These are phyloP conservation scores for Hyphopichia khmerensis DNA, from an alignment of 1,139 yeast species.

Conservation along the genomic window DNA sequence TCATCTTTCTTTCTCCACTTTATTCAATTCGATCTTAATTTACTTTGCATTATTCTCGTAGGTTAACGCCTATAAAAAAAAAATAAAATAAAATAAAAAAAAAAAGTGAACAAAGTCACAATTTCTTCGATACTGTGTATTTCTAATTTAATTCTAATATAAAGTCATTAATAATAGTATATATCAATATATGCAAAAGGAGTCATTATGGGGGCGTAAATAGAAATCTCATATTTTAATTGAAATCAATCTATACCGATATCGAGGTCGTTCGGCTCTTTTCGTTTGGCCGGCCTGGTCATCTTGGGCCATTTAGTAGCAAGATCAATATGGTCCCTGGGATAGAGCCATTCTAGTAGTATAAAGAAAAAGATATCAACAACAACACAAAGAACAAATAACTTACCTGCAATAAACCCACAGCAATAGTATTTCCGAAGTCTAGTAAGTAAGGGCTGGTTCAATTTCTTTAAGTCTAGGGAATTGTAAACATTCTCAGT, in stretches of 20 bases:
- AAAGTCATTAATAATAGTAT: too few species aligned
- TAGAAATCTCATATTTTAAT: too few species aligned
- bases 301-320: slow-evolving; percentile 77
- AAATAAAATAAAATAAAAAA: too few species aligned
- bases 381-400: slow-evolving; percentile 74
- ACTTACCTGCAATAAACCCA: slow-evolving; percentile 82
- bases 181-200: not conserved
- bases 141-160: too few species aligned
- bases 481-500: slow-evolving; percentile 80
- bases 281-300: slow-evolving; percentile 2
- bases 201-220: too few species aligned
- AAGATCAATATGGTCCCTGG: slow-evolving; percentile 63
- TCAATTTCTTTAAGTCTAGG: slow-evolving; percentile 41
- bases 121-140: too few species aligned
- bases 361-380: slow-evolving; percentile 70
- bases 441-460: slow-evolving; percentile 48
- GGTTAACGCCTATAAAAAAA: too few species aligned
- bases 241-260: not conserved
- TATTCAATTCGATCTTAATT: too few species aligned
- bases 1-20: too few species aligned
- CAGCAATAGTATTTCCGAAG: slow-evolving; percentile 66
- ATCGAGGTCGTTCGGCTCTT: not conserved
- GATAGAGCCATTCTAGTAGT: slow-evolving; percentile 69
- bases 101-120: too few species aligned
- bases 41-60: too few species aligned